These are phyloP conservation scores for Mycosarcoma mackinlayi DNA, from an alignment of 1,284 basidiomycete genomes.

Conservation along the genomic window DNA sequence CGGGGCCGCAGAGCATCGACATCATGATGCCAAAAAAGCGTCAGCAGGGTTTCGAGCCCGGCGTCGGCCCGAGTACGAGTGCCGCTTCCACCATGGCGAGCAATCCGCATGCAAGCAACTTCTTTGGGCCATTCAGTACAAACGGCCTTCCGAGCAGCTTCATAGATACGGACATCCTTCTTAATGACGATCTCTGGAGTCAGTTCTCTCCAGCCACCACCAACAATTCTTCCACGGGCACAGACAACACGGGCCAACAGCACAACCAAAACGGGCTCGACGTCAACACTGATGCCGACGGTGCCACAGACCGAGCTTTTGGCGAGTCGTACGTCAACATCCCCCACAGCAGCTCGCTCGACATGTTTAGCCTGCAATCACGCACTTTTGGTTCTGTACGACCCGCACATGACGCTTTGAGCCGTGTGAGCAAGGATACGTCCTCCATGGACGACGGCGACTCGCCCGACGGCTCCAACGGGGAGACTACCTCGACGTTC, in stretches of 20 bases:
- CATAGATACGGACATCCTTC: conserved; percentile 56
- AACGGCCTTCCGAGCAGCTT: conserved; percentile 48
- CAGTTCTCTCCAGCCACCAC: conserved; percentile 38
- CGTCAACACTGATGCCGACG: conserved; percentile 3
- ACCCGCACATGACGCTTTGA: conserved; percentile 27
- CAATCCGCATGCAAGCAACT: conserved; percentile 20
- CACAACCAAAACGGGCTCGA: conserved; percentile 6
- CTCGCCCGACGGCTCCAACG: conserved; percentile 49
- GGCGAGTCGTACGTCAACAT: conserved; percentile 49
- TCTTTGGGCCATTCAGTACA: conserved; percentile 38
- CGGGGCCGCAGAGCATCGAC: conserved; percentile 40
- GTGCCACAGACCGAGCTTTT: conserved; percentile 18
- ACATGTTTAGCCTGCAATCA: conserved; percentile 38
- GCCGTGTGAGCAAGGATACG: conserved; percentile 37
- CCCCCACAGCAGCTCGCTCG: conserved; percentile 33
- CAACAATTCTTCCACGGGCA: conserved; percentile 17
- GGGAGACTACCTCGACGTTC: conserved; percentile 50
- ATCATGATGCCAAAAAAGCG: conserved; percentile 55
- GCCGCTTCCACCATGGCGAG: conserved; percentile 3
- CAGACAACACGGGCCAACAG: conserved; percentile 10
- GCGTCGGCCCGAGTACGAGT: conserved; percentile 14
- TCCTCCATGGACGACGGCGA: conserved; percentile 52
- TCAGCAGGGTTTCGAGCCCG: conserved; percentile 48
- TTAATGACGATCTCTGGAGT: conserved; percentile 55
- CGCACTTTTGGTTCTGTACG: conserved; percentile 25